phyloP scores from a whole-genome alignment of 2,329 filamentous ascomycete genomes.

The Talaromyces sp. region DNA sequence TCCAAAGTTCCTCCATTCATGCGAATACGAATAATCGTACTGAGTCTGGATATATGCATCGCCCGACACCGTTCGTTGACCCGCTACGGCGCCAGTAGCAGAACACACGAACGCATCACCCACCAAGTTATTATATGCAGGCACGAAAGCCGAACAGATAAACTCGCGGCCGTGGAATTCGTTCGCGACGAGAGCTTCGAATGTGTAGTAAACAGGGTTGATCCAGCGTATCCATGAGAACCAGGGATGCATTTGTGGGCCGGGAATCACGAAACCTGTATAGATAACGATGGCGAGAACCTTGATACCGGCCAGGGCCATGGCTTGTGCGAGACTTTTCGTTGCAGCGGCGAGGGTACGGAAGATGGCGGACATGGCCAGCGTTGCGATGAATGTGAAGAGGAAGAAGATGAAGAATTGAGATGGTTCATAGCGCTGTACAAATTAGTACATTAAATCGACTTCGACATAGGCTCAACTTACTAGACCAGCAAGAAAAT shows the following conservation, averaged over 20 bases:
- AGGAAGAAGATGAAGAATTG: slow-evolving; percentile 63
- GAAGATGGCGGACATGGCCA: slow-evolving; percentile 59
- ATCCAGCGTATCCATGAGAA: slow-evolving; percentile 65
- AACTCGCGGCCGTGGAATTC: slow-evolving; percentile 59
- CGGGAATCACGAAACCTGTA: slow-evolving; percentile 63
- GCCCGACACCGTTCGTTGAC: slow-evolving; percentile 56
- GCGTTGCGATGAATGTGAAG: slow-evolving; percentile 57
- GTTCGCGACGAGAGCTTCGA: slow-evolving; percentile 57
- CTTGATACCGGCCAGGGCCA: slow-evolving; percentile 54
- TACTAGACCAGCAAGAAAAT: slow-evolving; percentile 66
- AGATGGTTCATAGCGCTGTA: slow-evolving; percentile 32
- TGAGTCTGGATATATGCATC: slow-evolving; percentile 53
- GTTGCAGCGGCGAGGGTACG: slow-evolving; percentile 58
- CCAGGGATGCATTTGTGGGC: slow-evolving; percentile 59
- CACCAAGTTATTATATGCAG: slow-evolving; percentile 42
- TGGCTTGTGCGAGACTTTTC: slow-evolving; percentile 60
- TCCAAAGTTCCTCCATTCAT: slow-evolving; percentile 68
- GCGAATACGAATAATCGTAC: slow-evolving; percentile 55
- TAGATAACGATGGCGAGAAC: slow-evolving; percentile 61
- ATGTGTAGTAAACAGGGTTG: slow-evolving; percentile 64
- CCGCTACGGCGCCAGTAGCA: slow-evolving; percentile 54
- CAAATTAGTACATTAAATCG: slow-evolving; percentile 18
- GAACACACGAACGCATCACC: slow-evolving; percentile 49
- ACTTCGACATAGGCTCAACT: not conserved
- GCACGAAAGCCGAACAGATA: slow-evolving; percentile 51